phyloP scores from a whole-genome alignment of 2,329 filamentous ascomycete species.

The Xylaria sp. region DNA sequence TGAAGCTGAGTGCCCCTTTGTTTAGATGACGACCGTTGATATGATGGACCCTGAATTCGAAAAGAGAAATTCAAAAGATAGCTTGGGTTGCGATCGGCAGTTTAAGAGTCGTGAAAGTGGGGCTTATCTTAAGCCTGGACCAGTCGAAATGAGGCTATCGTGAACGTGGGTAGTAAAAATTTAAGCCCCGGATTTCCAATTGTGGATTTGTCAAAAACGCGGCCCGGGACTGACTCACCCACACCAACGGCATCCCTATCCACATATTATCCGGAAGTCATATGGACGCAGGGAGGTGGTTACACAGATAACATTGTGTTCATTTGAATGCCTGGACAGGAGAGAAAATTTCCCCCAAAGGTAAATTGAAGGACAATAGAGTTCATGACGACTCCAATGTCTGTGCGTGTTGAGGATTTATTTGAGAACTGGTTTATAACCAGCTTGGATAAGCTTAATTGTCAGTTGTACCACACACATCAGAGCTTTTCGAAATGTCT shows the following conservation, averaged over 20 bases:
- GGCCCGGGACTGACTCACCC: slow-evolving; percentile 23
- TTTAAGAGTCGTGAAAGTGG: slow-evolving; percentile 27
- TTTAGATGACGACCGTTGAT: background rate
- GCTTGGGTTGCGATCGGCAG: slow-evolving; percentile 6
- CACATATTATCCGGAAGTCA: background rate
- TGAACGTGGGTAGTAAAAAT: slow-evolving; percentile 38
- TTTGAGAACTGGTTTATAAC: background rate
- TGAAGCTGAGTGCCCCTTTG: slow-evolving; percentile 17
- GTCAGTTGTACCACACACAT: background rate
- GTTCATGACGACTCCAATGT: background rate
- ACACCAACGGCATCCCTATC: slow-evolving; percentile 6
- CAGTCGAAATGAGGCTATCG: slow-evolving; percentile 43
- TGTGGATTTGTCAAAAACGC: slow-evolving; percentile 25
- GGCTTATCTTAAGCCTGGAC: slow-evolving; percentile 33
- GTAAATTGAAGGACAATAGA: background rate
- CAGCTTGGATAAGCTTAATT: background rate
- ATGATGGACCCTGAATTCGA: slow-evolving; percentile 12
- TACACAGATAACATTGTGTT: slow-evolving; percentile 1
- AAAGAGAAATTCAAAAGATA: slow-evolving; percentile 1
- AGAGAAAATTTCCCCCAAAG: background rate
- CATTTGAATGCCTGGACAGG: background rate
- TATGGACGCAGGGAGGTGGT: background rate
- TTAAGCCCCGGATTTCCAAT: slow-evolving; percentile 28
- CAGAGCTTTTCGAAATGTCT: slow-evolving; percentile 36
- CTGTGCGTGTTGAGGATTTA: background rate